Base-by-base conservation (phyloP, 2,329 filamentous ascomycete species). In the Aspergillus hortae region DNA sequence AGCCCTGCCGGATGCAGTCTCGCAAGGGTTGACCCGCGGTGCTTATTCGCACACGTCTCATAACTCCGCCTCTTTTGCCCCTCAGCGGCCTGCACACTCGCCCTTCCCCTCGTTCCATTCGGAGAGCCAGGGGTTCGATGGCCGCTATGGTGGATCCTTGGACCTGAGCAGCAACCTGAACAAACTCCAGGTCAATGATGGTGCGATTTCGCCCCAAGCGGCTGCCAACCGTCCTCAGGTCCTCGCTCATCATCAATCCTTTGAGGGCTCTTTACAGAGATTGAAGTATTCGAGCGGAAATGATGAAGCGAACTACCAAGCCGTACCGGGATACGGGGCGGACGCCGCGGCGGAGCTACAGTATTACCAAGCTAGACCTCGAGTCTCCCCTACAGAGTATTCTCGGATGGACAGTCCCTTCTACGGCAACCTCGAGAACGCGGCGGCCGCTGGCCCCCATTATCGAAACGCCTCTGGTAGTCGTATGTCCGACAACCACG, bases 191-290 rank as follows among this genome's bases (percentile, higher is more conserved):
- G 21, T 74, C 6, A 67, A 64, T 25, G 68, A 72, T 23, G 56
- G 51, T 17, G 61, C 64, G n/a, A 70, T 64, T 43, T 64, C 71
- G 32, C 63, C 67, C n/a, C 71, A 68, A 6, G 38, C 51, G 7
- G 52, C 51, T 12, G 47, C 46, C 2, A 67, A 63, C 27, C 66
- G 70, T 12, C 65, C 68, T 33, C 55, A 0, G 71, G 66, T 52
- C 48, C 64, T n/a, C 27, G 27, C 27, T 30, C 56, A 61, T 3
- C 67, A 67, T 25, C 61, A 73, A 4, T 72, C 74, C 4, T 67
- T 76, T n/a, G 79, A 82, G 52, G 67, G 71, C n/a, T 67, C 74
- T 1, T 63, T 74, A n/a, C 65, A 70, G n/a, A 60, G 72, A 1
- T 73, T 74, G 49, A 77, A 75, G 51, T 77, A 72, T 23, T 62